Evolutionary conservation across 768 basidiomycete species (phyloP).

Genomic region (Mycena kentingensis): DNA sequence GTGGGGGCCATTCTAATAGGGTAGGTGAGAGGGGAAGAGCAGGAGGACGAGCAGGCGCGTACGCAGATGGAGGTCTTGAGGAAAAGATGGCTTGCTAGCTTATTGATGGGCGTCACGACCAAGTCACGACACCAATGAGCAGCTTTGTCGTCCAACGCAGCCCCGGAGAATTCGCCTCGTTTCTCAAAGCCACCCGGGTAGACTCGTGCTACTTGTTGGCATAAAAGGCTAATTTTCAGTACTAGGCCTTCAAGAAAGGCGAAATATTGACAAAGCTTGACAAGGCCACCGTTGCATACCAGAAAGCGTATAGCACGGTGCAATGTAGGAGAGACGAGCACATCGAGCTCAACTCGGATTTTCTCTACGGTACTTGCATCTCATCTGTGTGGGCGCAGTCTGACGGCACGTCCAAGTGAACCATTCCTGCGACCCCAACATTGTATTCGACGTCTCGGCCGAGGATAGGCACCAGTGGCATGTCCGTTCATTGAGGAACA

Average conservation of each 20-base stretch:
- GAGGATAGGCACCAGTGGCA: conserved; percentile 47
- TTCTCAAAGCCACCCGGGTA: conserved; percentile 39
- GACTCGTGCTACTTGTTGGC: background rate
- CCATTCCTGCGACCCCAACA: conserved; percentile 65
- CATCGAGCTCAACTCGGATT: conserved; percentile 59
- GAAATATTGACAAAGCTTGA: conserved; percentile 37
- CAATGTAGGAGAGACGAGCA: conserved; percentile 57
- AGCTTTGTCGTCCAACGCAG: conserved; percentile 40
- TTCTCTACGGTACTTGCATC: conserved; percentile 49
- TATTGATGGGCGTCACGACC: too few species aligned
- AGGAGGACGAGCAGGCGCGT: too few species aligned
- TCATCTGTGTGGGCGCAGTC: background rate
- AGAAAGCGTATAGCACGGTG: conserved; percentile 52
- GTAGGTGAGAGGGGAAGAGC: conserved; percentile 28
- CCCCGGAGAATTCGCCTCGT: conserved; percentile 40
- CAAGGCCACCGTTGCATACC: conserved; percentile 30
- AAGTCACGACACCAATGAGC: too few species aligned
- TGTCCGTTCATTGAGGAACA: conserved; percentile 45
- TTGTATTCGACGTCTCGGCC: conserved; percentile 53
- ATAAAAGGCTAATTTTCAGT: background rate
- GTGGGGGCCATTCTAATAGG: conserved; percentile 83
- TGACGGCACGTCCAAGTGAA: conserved; percentile 41
- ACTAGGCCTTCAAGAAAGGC: conserved; percentile 40
- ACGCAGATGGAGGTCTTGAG: conserved; percentile 15
- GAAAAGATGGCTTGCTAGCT: background rate